phyloP scores from a whole-genome alignment of 164 flowering plant species.

The Magnolia sinica region DNA sequence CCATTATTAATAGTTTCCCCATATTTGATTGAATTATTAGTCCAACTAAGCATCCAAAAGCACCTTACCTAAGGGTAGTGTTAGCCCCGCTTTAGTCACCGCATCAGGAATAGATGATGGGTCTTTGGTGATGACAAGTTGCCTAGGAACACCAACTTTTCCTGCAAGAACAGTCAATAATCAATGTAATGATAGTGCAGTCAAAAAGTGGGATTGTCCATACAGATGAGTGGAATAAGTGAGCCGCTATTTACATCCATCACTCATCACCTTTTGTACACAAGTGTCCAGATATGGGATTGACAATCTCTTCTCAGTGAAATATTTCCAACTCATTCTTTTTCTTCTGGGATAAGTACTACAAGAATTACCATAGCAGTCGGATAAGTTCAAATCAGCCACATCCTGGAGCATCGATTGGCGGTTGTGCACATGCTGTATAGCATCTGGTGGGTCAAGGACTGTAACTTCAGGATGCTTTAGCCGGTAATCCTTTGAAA shows the following conservation, averaged over 20 bases:
- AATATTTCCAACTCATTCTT: too few species aligned
- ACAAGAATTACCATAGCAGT: constrained; percentile 54
- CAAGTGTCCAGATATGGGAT: too few species aligned
- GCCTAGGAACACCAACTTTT: constrained; percentile 66
- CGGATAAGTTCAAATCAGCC: constrained; percentile 74
- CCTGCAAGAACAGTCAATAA: constrained; percentile 38
- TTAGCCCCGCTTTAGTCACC: constrained; percentile 63
- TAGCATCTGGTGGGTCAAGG: constrained; percentile 96
- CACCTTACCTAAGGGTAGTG: constrained; percentile 62
- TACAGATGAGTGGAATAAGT: background rate
- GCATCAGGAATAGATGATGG: constrained; percentile 57
- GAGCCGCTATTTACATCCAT: background rate
- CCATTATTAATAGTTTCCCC: too few species aligned
- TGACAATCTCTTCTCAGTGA: too few species aligned
- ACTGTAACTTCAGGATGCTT: constrained; percentile 91
- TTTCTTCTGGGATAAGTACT: background rate
- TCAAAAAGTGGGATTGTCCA: background rate
- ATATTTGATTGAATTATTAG: too few species aligned
- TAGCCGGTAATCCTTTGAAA: constrained; percentile 54
- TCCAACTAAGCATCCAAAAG: too few species aligned
- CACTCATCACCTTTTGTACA: background rate
- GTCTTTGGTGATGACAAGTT: constrained; percentile 60
- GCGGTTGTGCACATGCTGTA: constrained; percentile 76
- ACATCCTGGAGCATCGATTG: constrained; percentile 93
- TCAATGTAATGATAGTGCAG: background rate